Percentiles rank a stretch among this genome's conserved stretches.
These are phyloP conservation scores for Penicillium sclerotiorum DNA, from an alignment of 2,329 filamentous ascomycete species.

Conservation along the genomic window DNA sequence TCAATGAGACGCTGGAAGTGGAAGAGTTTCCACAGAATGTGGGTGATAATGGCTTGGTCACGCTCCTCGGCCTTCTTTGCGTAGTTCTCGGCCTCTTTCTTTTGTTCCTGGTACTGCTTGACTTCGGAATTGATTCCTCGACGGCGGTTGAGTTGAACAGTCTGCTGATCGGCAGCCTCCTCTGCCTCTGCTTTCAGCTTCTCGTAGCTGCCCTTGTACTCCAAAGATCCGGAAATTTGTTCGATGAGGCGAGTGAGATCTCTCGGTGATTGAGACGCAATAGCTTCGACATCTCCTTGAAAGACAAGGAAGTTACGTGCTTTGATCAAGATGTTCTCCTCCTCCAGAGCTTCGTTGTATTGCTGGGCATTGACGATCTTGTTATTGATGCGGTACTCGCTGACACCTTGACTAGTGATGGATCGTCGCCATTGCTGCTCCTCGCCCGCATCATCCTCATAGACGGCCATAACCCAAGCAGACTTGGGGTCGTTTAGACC, in stretches of 20 bases:
- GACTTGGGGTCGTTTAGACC: constrained; percentile 78
- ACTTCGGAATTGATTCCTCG: constrained; percentile 97
- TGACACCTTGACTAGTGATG: constrained; percentile 84
- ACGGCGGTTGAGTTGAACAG: constrained; percentile 82
- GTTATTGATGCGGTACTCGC: constrained; percentile 97
- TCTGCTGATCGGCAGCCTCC: constrained; percentile 83
- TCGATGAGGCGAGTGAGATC: constrained; percentile 93
- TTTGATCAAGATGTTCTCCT: constrained; percentile 96
- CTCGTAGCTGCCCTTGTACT: constrained; percentile 94
- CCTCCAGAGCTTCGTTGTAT: constrained; percentile 90
- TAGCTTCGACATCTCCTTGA: constrained; percentile 95
- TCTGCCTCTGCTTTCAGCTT: constrained; percentile 83
- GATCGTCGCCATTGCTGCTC: constrained; percentile 95
- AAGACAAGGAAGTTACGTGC: constrained; percentile 98
- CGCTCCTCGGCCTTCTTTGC: constrained; percentile 87
- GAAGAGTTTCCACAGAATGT: constrained; percentile 95
- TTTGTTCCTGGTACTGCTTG: constrained; percentile 96
- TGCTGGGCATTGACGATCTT: constrained; percentile 82
- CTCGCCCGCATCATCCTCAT: constrained; percentile 94
- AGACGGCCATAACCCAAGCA: constrained; percentile 99
- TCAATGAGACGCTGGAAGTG: constrained; percentile 94
- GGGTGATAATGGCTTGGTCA: constrained; percentile 87
- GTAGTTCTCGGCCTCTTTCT: constrained; percentile 91
- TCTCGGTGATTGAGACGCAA: constrained; percentile 91
- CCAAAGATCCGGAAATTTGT: constrained; percentile 94